Base-by-base conservation (phyloP, 2,329 filamentous ascomycete species). In the Ceratocystiopsis minuta region DNA sequence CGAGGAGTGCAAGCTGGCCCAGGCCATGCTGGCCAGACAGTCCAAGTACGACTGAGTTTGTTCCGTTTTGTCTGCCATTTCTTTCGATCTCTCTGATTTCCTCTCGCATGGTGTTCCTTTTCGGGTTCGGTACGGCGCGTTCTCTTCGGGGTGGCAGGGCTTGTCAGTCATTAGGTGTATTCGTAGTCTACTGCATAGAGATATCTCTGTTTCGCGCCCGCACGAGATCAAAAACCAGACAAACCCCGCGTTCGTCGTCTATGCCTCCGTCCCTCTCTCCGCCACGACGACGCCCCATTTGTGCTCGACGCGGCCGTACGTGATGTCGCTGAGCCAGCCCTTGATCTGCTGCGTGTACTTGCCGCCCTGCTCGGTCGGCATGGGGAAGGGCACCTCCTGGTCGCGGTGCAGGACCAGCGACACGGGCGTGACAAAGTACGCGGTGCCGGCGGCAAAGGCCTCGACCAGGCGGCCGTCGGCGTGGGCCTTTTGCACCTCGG, bases 401-500 rank as follows among this genome's bases (percentile, higher is more conserved):
- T 74, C 74, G 35, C 73, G 72, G 60, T 80, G 78, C 56, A 78
- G 72, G 53, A 85, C 77, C 39, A 71, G 62, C 6, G 74, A 77
- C 38, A 85, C 67, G 40, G 79, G 72, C 48, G 70, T 73, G 54
- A 85, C 69, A 52, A 84, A 85, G 65, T 67, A 84, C 74, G 87
- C 87, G 47, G 87, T 95, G 16, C 88, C 87, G 32, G 81, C 76
- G 9, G 81, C 83, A 55, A 95, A 95, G 2, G 83, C 72, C 63
- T 95, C 87, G 11, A 94, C 57, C 36, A 94, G 59, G 3, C 86
- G 67, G 3, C 82, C 85, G 54, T 94, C 83, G 36, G 69, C 62
- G 20, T 74, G 64, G 1, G 86, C 85, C 54, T 80, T 71, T 24
- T 76, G 55, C 15, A 95, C 60, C 59, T 94, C 86, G 28, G 69